phyloP scores from a whole-genome alignment of 2,329 filamentous ascomycete genomes.

The Fusarium kyushuense region DNA sequence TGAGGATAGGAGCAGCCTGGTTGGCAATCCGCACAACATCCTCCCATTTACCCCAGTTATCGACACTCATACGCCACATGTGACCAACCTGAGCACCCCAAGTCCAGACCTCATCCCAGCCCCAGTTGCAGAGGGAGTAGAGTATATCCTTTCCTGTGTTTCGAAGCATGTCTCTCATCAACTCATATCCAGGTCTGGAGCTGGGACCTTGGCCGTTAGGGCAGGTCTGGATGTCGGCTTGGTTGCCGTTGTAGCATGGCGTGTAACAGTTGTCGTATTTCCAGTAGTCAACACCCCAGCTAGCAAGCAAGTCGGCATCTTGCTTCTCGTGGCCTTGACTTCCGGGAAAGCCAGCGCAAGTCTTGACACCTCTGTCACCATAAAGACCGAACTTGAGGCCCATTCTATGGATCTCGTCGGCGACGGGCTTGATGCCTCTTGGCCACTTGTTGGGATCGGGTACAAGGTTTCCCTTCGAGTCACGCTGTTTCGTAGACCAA shows the following conservation, averaged over 20 bases:
- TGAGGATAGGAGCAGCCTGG: conserved; percentile 24
- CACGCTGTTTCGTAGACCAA: conserved; percentile 27
- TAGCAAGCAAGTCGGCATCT: conserved; percentile 22
- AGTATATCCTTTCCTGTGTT: conserved; percentile 27
- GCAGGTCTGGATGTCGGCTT: conserved; percentile 21
- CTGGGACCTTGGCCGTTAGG: conserved; percentile 5
- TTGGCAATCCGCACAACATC: conserved; percentile 29
- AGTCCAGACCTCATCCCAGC: conserved; percentile 30
- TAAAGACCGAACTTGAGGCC: conserved; percentile 32
- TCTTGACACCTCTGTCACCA: conserved; percentile 17
- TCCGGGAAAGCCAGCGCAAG: conserved; percentile 25
- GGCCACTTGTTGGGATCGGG: conserved; percentile 28
- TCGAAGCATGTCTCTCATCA: conserved; percentile 20
- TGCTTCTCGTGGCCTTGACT: conserved; percentile 26
- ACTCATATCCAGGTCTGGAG: conserved; percentile 20
- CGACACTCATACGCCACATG: conserved; percentile 28
- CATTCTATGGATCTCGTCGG: conserved; percentile 27
- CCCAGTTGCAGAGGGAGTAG: conserved; percentile 32
- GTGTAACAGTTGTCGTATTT: conserved; percentile 35
- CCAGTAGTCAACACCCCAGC: conserved; percentile 31
- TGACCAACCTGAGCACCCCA: conserved; percentile 29
- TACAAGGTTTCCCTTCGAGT: conserved; percentile 21
- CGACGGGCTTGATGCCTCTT: conserved; percentile 28
- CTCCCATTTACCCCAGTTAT: conserved; percentile 28
- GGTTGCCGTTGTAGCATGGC: conserved; percentile 16